These are phyloP conservation scores for Chaetomium globosum DNA, from an alignment of 2,329 filamentous ascomycete species.

Conservation along the genomic window DNA sequence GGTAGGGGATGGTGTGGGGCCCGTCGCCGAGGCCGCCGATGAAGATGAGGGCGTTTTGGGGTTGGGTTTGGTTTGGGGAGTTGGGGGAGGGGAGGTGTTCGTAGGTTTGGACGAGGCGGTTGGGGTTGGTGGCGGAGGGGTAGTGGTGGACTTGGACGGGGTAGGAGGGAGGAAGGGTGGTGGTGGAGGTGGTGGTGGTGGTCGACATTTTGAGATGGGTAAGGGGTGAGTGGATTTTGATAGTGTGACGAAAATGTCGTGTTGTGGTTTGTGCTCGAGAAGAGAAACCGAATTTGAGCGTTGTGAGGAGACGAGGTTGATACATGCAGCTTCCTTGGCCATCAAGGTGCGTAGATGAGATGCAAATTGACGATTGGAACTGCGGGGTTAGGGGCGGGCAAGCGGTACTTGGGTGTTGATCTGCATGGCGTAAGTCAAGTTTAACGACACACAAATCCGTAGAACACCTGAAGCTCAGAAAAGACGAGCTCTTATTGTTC, in stretches of 20 bases:
- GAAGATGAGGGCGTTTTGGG: conserved; percentile 64
- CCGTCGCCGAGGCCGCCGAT: conserved; percentile 72
- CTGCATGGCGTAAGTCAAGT: not conserved
- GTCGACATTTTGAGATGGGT: not conserved
- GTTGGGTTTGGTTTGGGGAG: not conserved
- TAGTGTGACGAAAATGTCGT: not conserved
- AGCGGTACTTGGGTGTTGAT: conserved; percentile 45
- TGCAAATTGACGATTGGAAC: not conserved
- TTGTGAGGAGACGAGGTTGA: not conserved
- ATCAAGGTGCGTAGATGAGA: not conserved
- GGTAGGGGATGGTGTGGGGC: conserved; percentile 65
- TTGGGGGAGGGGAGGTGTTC: conserved; percentile 32
- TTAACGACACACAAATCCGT: not conserved
- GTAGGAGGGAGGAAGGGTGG: conserved; percentile 15
- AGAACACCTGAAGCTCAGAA: not conserved
- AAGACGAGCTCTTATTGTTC: not conserved
- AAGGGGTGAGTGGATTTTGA: not conserved
- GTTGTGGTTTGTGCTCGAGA: not conserved
- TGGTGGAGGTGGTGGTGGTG: not conserved
- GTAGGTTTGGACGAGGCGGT: conserved; percentile 23
- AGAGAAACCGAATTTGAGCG: not conserved
- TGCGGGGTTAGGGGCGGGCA: conserved; percentile 44
- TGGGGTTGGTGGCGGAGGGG: not conserved
- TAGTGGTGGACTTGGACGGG: conserved; percentile 24
- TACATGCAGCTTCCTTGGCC: not conserved